Percentiles rank a stretch among this genome's conserved stretches.
Evolutionary conservation across 495 filamentous ascomycete species (phyloP).

Genomic region (Bacidia rubella): DNA sequence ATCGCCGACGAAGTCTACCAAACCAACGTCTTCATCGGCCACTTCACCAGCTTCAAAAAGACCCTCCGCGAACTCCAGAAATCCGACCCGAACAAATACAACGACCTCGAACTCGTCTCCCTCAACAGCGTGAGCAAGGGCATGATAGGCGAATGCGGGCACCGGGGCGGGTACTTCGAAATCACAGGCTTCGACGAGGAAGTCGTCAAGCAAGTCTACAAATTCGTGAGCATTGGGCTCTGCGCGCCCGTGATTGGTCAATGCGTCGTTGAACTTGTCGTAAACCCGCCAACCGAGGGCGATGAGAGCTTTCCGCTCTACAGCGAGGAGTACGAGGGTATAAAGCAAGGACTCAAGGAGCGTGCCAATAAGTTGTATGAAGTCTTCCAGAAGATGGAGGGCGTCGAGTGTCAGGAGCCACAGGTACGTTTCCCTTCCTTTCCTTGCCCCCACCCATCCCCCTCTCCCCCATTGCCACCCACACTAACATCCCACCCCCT

Average conservation of each 20-base stretch:
- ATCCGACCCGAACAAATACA: constrained; percentile 56
- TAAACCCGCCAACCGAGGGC: constrained; percentile 77
- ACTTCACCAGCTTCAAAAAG: constrained; percentile 91
- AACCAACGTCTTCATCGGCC: constrained; percentile 89
- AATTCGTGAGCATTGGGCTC: constrained; percentile 89
- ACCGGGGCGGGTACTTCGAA: constrained; percentile 95
- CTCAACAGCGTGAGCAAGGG: constrained; percentile 85
- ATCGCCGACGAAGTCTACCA: constrained; percentile 98
- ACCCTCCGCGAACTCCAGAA: constrained; percentile 67
- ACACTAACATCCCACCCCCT: too few species aligned
- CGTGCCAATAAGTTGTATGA: constrained; percentile 75
- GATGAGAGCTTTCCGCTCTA: constrained; percentile 75
- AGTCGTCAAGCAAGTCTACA: constrained; percentile 91
- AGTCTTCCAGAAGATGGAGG: constrained; percentile 88
- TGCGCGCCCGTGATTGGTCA: constrained; percentile 93
- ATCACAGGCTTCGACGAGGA: constrained; percentile 73
- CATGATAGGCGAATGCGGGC: constrained; percentile 96
- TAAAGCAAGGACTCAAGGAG: constrained; percentile 57
- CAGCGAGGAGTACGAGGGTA: constrained; percentile 65
- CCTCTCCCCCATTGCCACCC: not conserved
- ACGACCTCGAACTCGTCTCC: constrained; percentile 73
- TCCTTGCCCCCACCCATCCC: constrained; percentile 1
- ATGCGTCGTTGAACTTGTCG: constrained; percentile 91
- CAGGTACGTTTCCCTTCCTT: constrained; percentile 20
- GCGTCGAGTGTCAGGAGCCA: constrained; percentile 76